Conservation (phyloP, 2,329 filamentous ascomycete species). For the Paracoccidioides lutzii region DNA sequence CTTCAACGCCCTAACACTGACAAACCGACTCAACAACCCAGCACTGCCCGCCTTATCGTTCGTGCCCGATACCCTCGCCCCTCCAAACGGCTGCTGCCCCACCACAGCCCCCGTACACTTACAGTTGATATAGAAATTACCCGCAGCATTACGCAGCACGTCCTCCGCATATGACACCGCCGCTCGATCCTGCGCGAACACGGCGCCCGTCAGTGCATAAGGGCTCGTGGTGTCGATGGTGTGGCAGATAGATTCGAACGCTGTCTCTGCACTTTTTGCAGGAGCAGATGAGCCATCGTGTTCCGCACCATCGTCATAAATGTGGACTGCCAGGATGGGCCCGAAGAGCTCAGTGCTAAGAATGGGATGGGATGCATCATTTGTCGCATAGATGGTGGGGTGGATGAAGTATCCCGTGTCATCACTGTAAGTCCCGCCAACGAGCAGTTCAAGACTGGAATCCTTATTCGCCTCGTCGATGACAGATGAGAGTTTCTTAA, state of each 20-base stretch:
- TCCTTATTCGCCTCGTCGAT: conserved; percentile 64
- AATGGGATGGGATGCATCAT: conserved; percentile 59
- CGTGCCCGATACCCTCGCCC: conserved; percentile 54
- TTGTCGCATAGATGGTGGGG: conserved; percentile 68
- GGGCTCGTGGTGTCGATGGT: conserved; percentile 30
- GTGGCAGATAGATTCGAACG: conserved; percentile 47
- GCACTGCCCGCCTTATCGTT: conserved; percentile 61
- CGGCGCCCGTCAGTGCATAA: conserved; percentile 32
- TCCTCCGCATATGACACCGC: conserved; percentile 26
- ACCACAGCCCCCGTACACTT: conserved; percentile 56
- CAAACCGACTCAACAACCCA: conserved; percentile 52
- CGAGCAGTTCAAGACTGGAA: conserved; percentile 49
- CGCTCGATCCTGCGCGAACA: conserved; percentile 30
- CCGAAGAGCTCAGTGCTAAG: conserved; percentile 73
- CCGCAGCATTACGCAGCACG: conserved; percentile 26
- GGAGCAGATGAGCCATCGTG: conserved; percentile 39
- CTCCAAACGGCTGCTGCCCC: conserved; percentile 60
- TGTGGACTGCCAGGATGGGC: conserved; percentile 58
- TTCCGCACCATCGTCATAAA: conserved; percentile 57
- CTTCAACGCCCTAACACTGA: conserved; percentile 56
- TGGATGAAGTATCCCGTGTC: conserved; percentile 71
- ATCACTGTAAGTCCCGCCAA: conserved; percentile 64
- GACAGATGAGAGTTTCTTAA: conserved; percentile 63
- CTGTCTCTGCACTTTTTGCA: conserved; percentile 19
- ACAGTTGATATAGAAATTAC: conserved; percentile 34